Conservation (phyloP, 345 rosid species). For the Eucalyptus curtisii region DNA sequence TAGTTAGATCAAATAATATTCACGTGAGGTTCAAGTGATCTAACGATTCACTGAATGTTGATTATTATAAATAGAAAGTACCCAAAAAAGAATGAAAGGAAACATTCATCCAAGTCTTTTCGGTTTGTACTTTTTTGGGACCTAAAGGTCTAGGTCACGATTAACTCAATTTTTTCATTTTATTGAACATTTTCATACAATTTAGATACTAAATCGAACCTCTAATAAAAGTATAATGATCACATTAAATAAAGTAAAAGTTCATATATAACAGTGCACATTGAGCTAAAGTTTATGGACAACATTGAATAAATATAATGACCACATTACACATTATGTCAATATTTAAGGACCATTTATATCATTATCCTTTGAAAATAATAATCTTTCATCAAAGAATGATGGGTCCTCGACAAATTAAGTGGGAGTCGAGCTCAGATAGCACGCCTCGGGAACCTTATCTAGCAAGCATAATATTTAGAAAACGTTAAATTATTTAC, state of each 20-base stretch:
- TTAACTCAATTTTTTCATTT: background rate
- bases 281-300: rapidly evolving
- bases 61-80: background rate
- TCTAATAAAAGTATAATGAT: too few species aligned
- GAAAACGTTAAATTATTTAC: too few species aligned
- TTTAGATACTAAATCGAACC: too few species aligned
- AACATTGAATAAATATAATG: too few species aligned
- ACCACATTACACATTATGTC: too few species aligned
- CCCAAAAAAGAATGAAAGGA: background rate
- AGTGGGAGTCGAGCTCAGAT: background rate
- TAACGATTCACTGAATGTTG: rapidly evolving
- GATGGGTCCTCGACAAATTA: background rate
- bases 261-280: too few species aligned
- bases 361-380: background rate
- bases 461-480: background rate
- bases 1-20: background rate
- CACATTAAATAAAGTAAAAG: too few species aligned
- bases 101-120: background rate
- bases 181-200: too few species aligned
- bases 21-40: background rate
- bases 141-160: background rate
- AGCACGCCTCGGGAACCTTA: background rate
- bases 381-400: background rate
- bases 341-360: too few species aligned
- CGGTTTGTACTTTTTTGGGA: background rate